Conservation (phyloP, 345 rosid species). For the Dimocarpus longan region DNA sequence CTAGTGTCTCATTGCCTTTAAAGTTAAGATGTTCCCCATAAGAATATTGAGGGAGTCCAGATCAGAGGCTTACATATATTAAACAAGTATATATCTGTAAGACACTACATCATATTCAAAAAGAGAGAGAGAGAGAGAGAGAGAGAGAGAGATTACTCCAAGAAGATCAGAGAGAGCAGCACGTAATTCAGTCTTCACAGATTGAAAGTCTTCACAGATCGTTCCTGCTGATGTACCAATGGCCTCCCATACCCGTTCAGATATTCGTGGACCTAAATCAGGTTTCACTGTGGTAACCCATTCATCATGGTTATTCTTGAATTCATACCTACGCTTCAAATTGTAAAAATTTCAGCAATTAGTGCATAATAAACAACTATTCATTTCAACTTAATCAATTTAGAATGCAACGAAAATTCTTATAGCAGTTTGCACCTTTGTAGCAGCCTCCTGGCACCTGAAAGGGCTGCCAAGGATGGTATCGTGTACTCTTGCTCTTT, state of each 20-base stretch:
- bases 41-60: neutral
- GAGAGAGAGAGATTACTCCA: constrained; percentile 52
- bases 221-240: constrained; percentile 49
- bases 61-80: neutral
- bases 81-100: neutral
- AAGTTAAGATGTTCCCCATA: neutral
- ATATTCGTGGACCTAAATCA: constrained; percentile 69
- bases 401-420: constrained; percentile 1
- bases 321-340: constrained; percentile 60
- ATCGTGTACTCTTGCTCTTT: constrained; percentile 43
- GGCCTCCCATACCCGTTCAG: constrained; percentile 67
- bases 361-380: neutral
- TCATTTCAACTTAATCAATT: neutral
- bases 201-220: constrained; percentile 39
- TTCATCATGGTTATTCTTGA: constrained; percentile 79
- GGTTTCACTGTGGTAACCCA: constrained; percentile 74
- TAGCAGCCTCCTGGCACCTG: constrained; percentile 69
- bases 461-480: constrained; percentile 76
- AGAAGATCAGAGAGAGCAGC: constrained; percentile 66
- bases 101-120: neutral
- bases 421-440: constrained; percentile 49
- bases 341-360: neutral
- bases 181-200: constrained; percentile 51
- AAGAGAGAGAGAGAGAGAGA: constrained; percentile 21
- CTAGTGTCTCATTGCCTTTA: neutral